Evolutionary conservation across 1,284 basidiomycete genomes (phyloP).

Genomic region (Malassezia sp.): DNA sequence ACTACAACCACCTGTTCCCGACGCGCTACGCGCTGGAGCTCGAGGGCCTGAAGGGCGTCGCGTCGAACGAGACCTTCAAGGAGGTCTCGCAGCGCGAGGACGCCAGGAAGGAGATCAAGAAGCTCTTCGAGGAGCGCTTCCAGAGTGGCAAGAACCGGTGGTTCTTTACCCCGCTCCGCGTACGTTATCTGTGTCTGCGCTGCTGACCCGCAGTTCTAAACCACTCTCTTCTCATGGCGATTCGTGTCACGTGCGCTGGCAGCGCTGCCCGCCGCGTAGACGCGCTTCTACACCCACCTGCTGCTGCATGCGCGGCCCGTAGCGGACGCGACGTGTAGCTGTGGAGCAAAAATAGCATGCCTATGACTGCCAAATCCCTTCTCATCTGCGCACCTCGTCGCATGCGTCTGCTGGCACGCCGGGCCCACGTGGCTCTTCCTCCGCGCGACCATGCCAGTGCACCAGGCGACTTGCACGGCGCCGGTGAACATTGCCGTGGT

Average conservation of each 20-base stretch:
- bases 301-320: no score
- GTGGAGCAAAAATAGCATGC: conserved; percentile 17
- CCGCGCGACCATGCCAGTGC: conserved; percentile 47
- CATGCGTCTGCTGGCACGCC: not conserved
- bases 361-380: conserved; percentile 4
- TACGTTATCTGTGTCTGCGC: conserved; percentile 16
- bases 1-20: conserved; percentile 47
- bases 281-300: no score
- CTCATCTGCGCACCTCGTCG: not conserved
- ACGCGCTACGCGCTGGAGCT: conserved; percentile 47
- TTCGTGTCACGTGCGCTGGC: not conserved
- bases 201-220: conserved; percentile 14
- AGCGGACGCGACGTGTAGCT: no score
- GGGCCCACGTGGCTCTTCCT: conserved; percentile 5
- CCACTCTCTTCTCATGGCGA: not conserved
- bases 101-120: conserved; percentile 45
- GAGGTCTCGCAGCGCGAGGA: conserved; percentile 46
- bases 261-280: no score
- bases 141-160: conserved; percentile 46
- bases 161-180: conserved; percentile 47
- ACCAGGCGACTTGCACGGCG: conserved; percentile 79
- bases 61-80: conserved; percentile 44
- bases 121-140: conserved; percentile 47
- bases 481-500: conserved; percentile 94
- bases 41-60: conserved; percentile 44